Conservation (phyloP, 768 basidiomycete genomes). For the Boletus barrowsii region DNA sequence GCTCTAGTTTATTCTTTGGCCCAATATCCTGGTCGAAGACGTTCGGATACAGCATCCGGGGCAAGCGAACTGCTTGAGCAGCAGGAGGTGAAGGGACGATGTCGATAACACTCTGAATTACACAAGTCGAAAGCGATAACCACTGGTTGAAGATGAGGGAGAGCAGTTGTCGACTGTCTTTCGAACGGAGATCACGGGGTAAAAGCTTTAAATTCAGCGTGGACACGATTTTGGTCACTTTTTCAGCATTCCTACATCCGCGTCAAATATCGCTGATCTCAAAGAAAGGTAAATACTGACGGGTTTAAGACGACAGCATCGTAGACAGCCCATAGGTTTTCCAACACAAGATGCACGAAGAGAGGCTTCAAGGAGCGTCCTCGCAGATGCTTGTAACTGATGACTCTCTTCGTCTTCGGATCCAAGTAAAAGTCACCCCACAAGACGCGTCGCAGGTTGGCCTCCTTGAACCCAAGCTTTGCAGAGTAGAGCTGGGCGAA, state of each 20-base stretch:
- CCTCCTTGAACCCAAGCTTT: constrained; percentile 89
- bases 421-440: constrained; percentile 99
- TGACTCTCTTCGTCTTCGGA: constrained; percentile 90
- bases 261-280: constrained; percentile 9
- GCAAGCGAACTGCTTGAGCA: constrained; percentile 81
- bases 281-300: constrained; percentile 48
- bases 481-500: constrained; percentile 91
- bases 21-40: constrained; percentile 53
- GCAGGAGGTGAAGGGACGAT: constrained; percentile 83
- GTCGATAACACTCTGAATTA: constrained; percentile 91
- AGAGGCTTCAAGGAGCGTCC: constrained; percentile 89
- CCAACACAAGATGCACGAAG: constrained; percentile 95
- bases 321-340: constrained; percentile 97
- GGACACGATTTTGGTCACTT: constrained; percentile 82
- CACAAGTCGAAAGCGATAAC: constrained; percentile 89
- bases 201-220: constrained; percentile 79
- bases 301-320: constrained; percentile 85
- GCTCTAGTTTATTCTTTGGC: constrained; percentile 80
- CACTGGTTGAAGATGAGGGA: constrained; percentile 91
- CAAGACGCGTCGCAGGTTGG: constrained; percentile 76
- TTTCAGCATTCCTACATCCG: constrained; percentile 74
- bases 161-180: constrained; percentile 82
- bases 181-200: constrained; percentile 87
- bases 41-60: constrained; percentile 89
- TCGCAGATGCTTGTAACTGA: constrained; percentile 85